Percentiles rank a stretch among this genome's conserved stretches.
Conservation (phyloP, 176 grass and related monocot genomes). For the Coix lacrymajobi region DNA sequence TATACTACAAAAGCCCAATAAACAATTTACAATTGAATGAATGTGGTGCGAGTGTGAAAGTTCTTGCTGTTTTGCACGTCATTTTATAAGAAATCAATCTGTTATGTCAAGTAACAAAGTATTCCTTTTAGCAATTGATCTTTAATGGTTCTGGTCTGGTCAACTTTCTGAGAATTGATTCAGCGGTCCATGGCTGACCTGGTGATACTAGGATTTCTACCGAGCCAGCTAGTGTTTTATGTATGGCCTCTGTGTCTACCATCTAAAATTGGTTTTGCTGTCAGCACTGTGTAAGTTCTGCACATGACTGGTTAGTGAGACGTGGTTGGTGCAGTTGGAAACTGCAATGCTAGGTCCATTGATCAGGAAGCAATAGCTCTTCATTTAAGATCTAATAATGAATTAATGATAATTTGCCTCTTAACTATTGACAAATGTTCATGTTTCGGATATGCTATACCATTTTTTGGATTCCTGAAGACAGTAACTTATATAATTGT, state of each 20-base stretch:
- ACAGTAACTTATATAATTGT: not conserved
- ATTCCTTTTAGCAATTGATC: not conserved
- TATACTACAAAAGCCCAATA: not conserved
- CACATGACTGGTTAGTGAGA: not conserved
- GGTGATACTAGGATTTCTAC: slow-evolving; percentile 9
- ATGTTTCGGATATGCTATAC: not conserved
- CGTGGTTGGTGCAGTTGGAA: not conserved
- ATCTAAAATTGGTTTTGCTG: not conserved
- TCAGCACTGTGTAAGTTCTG: not conserved
- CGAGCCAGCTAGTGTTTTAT: slow-evolving; percentile 5
- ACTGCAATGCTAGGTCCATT: not conserved
- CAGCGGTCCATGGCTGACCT: not conserved
- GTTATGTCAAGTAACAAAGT: not conserved
- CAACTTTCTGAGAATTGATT: not conserved
- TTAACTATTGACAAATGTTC: not conserved
- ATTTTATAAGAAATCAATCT: not conserved
- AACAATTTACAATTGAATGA: not conserved
- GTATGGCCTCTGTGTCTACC: not conserved
- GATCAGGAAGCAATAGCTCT: not conserved
- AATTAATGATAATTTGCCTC: not conserved
- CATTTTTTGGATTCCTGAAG: not conserved
- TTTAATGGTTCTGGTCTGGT: not conserved
- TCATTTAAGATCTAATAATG: not conserved
- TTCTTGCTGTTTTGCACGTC: not conserved
- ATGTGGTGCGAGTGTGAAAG: not conserved